These are phyloP conservation scores for Nemophila menziesii DNA, from an alignment of 257 asterid genomes.

Conservation along the genomic window DNA sequence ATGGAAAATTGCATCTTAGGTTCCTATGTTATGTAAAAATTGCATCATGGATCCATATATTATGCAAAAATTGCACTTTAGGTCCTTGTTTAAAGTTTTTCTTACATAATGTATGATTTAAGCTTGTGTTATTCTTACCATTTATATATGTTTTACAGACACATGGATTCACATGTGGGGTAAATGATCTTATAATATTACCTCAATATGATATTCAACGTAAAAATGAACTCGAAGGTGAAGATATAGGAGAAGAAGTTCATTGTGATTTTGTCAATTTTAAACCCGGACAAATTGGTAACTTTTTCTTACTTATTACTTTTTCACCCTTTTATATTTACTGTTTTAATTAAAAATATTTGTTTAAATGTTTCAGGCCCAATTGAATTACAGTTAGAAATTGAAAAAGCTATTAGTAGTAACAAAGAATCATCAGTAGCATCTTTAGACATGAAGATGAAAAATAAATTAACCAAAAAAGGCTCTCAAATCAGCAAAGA, in stretches of 20 bases:
- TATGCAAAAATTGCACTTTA: too few species aligned
- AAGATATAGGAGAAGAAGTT: constrained; percentile 92
- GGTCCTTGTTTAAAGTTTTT: too few species aligned
- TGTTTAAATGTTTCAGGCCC: too few species aligned
- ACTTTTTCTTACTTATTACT: too few species aligned
- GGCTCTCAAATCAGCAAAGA: constrained; percentile 76
- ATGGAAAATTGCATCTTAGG: too few species aligned
- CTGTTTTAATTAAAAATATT: too few species aligned
- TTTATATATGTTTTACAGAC: constrained; percentile 32
- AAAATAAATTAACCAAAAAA: constrained; percentile 70
- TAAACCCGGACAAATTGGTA: constrained; percentile 82
- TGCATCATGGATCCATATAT: too few species aligned
- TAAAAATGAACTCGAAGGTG: constrained; percentile 82
- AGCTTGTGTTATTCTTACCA: background rate
- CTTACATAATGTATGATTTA: too few species aligned
- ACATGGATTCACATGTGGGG: constrained; percentile 95
- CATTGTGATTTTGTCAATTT: constrained; percentile 81
- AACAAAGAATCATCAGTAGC: constrained; percentile 79
- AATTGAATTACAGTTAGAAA: constrained; percentile 79
- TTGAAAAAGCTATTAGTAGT: constrained; percentile 58
- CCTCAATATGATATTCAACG: constrained; percentile 59
- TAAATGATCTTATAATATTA: constrained; percentile 82
- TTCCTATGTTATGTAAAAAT: too few species aligned
- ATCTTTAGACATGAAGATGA: constrained; percentile 86
- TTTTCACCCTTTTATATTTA: too few species aligned